Conservation (phyloP, 495 filamentous ascomycete species). For the Monascus purpureus region DNA sequence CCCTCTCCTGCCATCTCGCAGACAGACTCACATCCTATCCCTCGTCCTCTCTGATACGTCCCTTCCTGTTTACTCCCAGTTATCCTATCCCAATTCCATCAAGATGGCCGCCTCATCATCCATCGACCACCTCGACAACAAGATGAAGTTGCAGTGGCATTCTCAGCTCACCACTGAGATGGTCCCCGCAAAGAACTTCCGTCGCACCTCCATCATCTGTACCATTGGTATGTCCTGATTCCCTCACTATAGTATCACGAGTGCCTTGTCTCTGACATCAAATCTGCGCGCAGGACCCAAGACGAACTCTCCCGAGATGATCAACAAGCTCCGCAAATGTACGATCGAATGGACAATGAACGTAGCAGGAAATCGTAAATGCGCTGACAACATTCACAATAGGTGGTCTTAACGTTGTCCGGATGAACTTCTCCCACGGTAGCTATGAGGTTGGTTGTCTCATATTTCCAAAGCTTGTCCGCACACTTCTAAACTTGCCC, state of each 20-base stretch:
- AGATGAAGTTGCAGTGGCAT: slow-evolving; percentile 86
- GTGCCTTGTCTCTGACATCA: neutral
- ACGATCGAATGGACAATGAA: slow-evolving; percentile 4
- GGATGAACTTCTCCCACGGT: slow-evolving; percentile 99
- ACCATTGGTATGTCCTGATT: slow-evolving; percentile 62
- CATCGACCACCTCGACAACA: slow-evolving; percentile 68
- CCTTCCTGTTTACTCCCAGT: no score
- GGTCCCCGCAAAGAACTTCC: slow-evolving; percentile 70
- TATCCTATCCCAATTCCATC: no score
- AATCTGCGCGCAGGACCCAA: slow-evolving; percentile 52
- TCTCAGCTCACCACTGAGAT: slow-evolving; percentile 67
- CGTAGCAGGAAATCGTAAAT: neutral
- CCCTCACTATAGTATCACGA: neutral
- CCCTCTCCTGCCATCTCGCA: neutral
- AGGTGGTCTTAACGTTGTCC: slow-evolving; percentile 91
- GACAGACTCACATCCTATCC: no score
- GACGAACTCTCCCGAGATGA: slow-evolving; percentile 94
- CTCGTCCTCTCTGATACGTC: no score
- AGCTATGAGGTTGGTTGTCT: slow-evolving; percentile 59
- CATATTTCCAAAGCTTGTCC: slow-evolving; percentile 4
- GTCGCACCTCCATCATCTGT: slow-evolving; percentile 95
- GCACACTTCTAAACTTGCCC: slow-evolving; percentile 3
- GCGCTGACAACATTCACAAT: slow-evolving; percentile 10
- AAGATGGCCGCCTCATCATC: slow-evolving; percentile 40
- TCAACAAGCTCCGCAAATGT: slow-evolving; percentile 77